phyloP scores from a whole-genome alignment of 2,329 filamentous ascomycete species.

The Teratosphaeria destructans region DNA sequence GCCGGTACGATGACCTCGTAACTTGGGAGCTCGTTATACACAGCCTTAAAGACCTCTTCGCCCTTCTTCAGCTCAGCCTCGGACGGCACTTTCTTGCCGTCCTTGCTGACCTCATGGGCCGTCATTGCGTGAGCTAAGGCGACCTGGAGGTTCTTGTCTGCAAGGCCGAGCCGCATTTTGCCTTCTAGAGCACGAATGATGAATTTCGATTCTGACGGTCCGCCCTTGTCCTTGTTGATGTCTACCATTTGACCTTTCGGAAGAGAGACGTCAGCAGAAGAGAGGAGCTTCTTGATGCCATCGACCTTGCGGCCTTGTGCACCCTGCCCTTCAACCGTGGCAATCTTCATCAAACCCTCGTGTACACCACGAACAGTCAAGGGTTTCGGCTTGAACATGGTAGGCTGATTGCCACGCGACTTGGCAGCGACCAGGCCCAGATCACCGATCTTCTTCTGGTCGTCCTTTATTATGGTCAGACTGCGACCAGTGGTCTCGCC shows the following conservation, averaged over 20 bases:
- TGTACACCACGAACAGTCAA: slow-evolving; percentile 80
- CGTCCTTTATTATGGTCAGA: slow-evolving; percentile 79
- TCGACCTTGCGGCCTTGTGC: slow-evolving; percentile 86
- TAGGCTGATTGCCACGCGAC: slow-evolving; percentile 86
- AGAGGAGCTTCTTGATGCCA: slow-evolving; percentile 91
- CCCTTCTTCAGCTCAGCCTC: slow-evolving; percentile 71
- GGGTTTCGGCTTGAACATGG: slow-evolving; percentile 95
- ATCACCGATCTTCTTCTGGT: slow-evolving; percentile 94
- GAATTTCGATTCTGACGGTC: slow-evolving; percentile 88
- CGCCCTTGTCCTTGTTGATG: slow-evolving; percentile 84
- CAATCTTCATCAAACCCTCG: slow-evolving; percentile 77
- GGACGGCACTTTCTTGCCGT: slow-evolving; percentile 57
- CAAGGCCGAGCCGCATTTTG: slow-evolving; percentile 81
- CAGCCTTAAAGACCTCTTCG: slow-evolving; percentile 75
- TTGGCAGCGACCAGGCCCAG: slow-evolving; percentile 90
- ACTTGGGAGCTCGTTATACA: slow-evolving; percentile 79
- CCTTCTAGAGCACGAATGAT: slow-evolving; percentile 89
- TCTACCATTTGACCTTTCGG: slow-evolving; percentile 61
- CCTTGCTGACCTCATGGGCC: slow-evolving; percentile 64
- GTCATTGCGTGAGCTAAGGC: slow-evolving; percentile 83
- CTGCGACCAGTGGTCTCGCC: slow-evolving; percentile 87
- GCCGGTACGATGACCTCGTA: slow-evolving; percentile 92
- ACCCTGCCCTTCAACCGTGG: slow-evolving; percentile 74
- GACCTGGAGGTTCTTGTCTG: slow-evolving; percentile 84
- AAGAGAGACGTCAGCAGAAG: slow-evolving; percentile 67